Base-by-base conservation (phyloP, 164 flowering plant species). In the Santalum album region DNA sequence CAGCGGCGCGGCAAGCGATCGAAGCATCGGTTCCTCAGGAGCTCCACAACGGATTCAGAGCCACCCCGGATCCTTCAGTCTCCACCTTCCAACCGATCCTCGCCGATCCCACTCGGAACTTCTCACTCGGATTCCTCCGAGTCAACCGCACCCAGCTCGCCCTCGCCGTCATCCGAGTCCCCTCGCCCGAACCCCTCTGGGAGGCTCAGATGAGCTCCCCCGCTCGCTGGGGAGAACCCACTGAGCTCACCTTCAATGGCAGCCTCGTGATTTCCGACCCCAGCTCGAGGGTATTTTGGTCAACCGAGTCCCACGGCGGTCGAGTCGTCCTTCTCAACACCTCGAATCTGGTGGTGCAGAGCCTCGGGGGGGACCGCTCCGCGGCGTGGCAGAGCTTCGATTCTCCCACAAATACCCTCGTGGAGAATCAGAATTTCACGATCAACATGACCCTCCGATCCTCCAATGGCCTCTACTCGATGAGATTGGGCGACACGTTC, bases 121-220 rank as follows among this genome's bases (percentile, higher is more conserved):
- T 79, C 74, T 81, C 98, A 2, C 59, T 91, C 18, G 88, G 82
- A 11, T 84, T 91, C 61, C 83, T 88, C 62, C 79, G 92, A 57
- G 68, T 79, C 51, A 56, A 77, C 45, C 35, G 9, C 3, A 65
- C 70, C 59, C 66, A 67, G 16, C 86, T 88, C 67, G 65, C 75
- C n/a, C 81, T 91, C 39, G 76, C 84, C 4, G 71, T 91, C 48
- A 32, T 86, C 69, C 98, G 88, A 61, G 58, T 76, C 45, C 68
- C 80, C 1, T 82, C 94, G 1, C 49, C 75, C 1, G 75, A 72
- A 19, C 74, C 84, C 0, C 60, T 88, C 29, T 91, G 98, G 96
- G 17, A 49, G 0, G 86, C 83, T 54, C 53, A 64, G 62, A 49
- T 67, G 34, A 25, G 60, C 23, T 51, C 45, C 17, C 49, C 59